Evolutionary conservation across 1,284 basidiomycete species (phyloP).

Genomic region (Cystobasidium sp.): DNA sequence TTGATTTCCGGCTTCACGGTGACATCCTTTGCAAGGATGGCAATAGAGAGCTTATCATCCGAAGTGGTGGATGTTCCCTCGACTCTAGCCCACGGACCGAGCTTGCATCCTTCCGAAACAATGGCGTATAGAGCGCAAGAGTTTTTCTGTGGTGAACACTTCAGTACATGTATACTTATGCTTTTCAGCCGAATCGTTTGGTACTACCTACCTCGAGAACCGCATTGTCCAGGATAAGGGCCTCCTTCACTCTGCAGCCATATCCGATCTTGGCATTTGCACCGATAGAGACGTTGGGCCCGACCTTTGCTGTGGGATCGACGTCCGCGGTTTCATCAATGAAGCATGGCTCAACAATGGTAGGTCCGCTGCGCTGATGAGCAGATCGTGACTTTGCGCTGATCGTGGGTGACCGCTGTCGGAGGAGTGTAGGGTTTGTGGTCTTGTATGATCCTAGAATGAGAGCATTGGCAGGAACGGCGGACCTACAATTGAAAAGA

Average conservation of each 20-base stretch:
- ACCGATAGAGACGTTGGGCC: constrained; percentile 60
- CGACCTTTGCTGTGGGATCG: constrained; percentile 60
- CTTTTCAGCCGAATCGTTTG: not conserved
- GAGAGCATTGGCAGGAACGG: constrained; percentile 61
- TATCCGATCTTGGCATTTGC: constrained; percentile 57
- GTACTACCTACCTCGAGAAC: constrained; percentile 56
- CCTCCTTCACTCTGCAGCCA: constrained; percentile 61
- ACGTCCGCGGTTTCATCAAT: constrained; percentile 60
- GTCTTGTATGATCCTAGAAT: constrained; percentile 54
- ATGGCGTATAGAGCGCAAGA: constrained; percentile 61
- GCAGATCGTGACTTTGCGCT: constrained; percentile 50
- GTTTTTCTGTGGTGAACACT: constrained; percentile 55
- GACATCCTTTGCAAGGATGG: constrained; percentile 60
- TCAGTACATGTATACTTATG: not conserved
- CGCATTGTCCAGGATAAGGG: constrained; percentile 60
- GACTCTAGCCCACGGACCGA: constrained; percentile 61
- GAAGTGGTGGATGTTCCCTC: constrained; percentile 57
- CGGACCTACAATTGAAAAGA: constrained; percentile 55
- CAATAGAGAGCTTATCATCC: constrained; percentile 58
- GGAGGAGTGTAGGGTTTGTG: constrained; percentile 54
- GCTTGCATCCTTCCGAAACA: constrained; percentile 57
- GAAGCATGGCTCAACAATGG: constrained; percentile 59
- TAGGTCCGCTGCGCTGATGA: constrained; percentile 43
- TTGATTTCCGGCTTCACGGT: constrained; percentile 58
- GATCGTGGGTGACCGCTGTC: constrained; percentile 55